phyloP scores from a whole-genome alignment of 169 alveolate species.

The Toxoplasma gondii region DNA sequence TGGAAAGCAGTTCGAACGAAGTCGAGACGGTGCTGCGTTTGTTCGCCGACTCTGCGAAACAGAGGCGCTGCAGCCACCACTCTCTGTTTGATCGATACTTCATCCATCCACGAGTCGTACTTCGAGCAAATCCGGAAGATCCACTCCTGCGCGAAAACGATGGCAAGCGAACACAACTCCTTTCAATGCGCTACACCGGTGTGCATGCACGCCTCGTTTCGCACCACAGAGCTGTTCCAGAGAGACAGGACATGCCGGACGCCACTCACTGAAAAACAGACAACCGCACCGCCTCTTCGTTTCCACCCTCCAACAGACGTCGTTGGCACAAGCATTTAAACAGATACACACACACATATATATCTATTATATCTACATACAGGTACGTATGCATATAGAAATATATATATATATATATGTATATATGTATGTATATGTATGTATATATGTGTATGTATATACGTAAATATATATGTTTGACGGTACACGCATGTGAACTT shows the following conservation, averaged over 20 bases:
- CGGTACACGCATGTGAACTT: background rate
- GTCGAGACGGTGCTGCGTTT: conserved; percentile 20
- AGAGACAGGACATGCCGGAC: too few species aligned
- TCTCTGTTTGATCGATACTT: conserved; percentile 12
- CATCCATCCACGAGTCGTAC: conserved; percentile 27
- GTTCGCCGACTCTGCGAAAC: background rate
- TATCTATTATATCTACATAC: background rate
- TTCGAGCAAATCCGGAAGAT: conserved; percentile 30
- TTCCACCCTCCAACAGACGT: background rate
- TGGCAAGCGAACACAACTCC: background rate
- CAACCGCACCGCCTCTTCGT: background rate
- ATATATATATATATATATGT: background rate
- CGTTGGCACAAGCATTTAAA: background rate
- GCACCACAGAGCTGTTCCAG: too few species aligned
- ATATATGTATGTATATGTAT: background rate
- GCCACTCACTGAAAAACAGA: background rate
- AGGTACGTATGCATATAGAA: background rate
- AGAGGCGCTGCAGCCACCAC: conserved; percentile 25
- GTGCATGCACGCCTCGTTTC: too few species aligned
- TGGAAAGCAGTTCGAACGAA: background rate
- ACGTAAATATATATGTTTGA: background rate
- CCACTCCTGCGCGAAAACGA: background rate
- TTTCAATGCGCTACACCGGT: background rate
- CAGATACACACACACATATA: background rate
- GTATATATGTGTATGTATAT: background rate